phyloP scores from a whole-genome alignment of 2,329 filamentous ascomycete species.

The Fusarium algeriense region DNA sequence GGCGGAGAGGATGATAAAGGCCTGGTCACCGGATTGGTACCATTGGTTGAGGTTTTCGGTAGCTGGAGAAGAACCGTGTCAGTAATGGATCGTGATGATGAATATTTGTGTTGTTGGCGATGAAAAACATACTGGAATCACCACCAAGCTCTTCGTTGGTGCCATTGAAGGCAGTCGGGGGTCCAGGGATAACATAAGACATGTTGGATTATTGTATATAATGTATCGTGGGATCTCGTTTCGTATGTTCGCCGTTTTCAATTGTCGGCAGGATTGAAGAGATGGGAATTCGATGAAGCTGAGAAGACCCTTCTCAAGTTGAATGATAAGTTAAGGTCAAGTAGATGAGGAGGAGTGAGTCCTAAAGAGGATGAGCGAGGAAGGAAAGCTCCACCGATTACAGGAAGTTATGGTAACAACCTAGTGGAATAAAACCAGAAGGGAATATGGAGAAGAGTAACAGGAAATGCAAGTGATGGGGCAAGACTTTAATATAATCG shows the following conservation, averaged over 20 bases:
- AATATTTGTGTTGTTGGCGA: conserved; percentile 1
- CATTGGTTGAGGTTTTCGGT: conserved; percentile 94
- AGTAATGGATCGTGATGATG: conserved; percentile 3
- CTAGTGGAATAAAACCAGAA: conserved; percentile 21
- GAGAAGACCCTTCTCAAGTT: conserved; percentile 13
- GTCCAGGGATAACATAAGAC: conserved; percentile 71
- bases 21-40: conserved; percentile 91
- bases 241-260: conserved; percentile 17
- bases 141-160: conserved; percentile 75
- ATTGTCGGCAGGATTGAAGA: background rate
- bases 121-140: conserved; percentile 75
- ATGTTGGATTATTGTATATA: conserved; percentile 53
- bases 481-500: conserved; percentile 37
- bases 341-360: conserved; percentile 13
- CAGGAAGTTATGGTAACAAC: conserved; percentile 26
- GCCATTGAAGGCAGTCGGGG: conserved; percentile 72
- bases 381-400: conserved; percentile 28
- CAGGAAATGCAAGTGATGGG: conserved; percentile 11
- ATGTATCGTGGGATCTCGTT: conserved; percentile 15
- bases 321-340: conserved; percentile 10
- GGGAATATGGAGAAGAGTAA: conserved; percentile 15
- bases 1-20: conserved; percentile 89
- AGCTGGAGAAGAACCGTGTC: conserved; percentile 60
- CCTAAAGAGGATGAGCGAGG: conserved; percentile 2
- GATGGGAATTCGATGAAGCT: conserved; percentile 4